Evolutionary conservation across 2,329 filamentous ascomycete genomes (phyloP), one percentile per base, ranked within the genome.

Genomic region (Fusarium continuum): DNA sequence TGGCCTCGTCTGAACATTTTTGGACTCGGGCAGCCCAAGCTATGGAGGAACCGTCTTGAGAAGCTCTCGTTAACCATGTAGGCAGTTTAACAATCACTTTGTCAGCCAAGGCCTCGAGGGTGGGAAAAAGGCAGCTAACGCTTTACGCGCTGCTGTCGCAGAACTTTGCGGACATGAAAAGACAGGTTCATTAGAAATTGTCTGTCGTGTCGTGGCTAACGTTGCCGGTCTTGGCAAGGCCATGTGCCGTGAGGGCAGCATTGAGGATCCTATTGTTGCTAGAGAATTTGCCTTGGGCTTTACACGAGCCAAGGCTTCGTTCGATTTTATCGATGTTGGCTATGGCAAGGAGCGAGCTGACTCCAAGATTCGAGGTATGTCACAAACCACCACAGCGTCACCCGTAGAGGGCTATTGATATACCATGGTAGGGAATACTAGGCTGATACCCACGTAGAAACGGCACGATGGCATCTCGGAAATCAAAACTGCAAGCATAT

Each of bases 261-360:
- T 86, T 28, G 76, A 78, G 11, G 79, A 71, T 54, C 73, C 79
- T 29, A 71, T 71, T n/a, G 77, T 80, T 34, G 74, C 88, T 20
- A 81, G 77, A 55, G 81, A 88, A 44, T 90, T 89, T 75, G 79
- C 81, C 22, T 69, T 80, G 55, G 87, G 84, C 31, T 89, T 88
- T 76, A 87, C 82, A 43, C 85, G 86, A 72, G 81, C 79, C 56
- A 82, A 82, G 62, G 79, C 84, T 9, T 82, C 81, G 10, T 88
- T 88, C 76, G 85, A 89, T 72, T 89, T 88, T 76, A 77, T 88
- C 54, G 86, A 89, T 68, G 81, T 89, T 48, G 86, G 86, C 28
- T 75, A 80, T 64, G 82, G 82, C 38, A 87, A 86, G 70, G 85
- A 88, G 67, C 78, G 83, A 44, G 82, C 83, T 8, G 84, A 86